These are phyloP conservation scores for Kurtzmaniella quercitrusa DNA, from an alignment of 1,139 yeast genomes.

Conservation along the genomic window DNA sequence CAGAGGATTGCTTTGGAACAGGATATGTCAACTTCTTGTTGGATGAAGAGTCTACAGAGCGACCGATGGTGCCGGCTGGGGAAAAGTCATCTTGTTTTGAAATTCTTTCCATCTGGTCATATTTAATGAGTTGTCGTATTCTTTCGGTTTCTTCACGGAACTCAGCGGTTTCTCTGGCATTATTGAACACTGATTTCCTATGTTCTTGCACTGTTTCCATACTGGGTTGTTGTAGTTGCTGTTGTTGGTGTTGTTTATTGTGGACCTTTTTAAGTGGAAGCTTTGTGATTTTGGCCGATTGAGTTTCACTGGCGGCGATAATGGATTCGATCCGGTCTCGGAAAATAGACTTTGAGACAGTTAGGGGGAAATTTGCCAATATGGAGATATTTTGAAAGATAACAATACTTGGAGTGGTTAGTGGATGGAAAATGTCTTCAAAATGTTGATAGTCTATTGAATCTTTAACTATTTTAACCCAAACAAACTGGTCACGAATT, in stretches of 20 bases:
- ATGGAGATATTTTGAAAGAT: conserved; percentile 44
- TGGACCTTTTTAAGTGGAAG: background rate
- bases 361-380: conserved; percentile 37
- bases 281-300: background rate
- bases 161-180: conserved; percentile 16
- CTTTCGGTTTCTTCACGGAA: conserved; percentile 35
- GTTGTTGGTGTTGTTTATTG: no score
- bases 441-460: conserved; percentile 47
- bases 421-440: conserved; percentile 45
- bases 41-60: background rate
- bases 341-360: conserved; percentile 20
- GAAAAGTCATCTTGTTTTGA: conserved; percentile 10
- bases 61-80: no score
- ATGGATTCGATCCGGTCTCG: conserved; percentile 18
- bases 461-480: conserved; percentile 41
- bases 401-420: conserved; percentile 45
- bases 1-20: background rate
- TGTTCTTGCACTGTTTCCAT: background rate
- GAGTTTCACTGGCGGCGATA: conserved; percentile 9
- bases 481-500: conserved; percentile 24
- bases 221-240: no score
- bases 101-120: conserved; percentile 47
- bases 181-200: conserved; percentile 13
- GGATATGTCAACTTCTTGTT: no score
- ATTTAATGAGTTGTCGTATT: conserved; percentile 50